These are phyloP conservation scores for Xeromyces bisporus DNA, from an alignment of 495 filamentous ascomycete species.

Conservation along the genomic window DNA sequence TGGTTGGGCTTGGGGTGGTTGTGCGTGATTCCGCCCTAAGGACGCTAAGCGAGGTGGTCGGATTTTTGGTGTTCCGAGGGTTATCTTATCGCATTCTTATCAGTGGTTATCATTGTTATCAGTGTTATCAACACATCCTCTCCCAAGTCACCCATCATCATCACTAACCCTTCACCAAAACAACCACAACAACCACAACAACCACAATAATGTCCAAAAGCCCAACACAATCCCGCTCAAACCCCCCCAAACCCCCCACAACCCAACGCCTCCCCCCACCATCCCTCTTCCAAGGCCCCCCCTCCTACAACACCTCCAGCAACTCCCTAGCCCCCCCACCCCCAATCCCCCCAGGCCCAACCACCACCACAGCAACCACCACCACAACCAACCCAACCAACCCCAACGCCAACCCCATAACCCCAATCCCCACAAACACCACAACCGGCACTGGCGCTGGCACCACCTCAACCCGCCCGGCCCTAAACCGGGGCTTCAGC, in stretches of 20 bases:
- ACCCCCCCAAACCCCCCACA: no score
- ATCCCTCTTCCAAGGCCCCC: slow-evolving; percentile 61
- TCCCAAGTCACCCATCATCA: no score
- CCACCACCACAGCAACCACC: slow-evolving; percentile 25
- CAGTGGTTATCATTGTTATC: no score
- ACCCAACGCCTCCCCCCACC: slow-evolving; percentile 58
- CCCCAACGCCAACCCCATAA: no score
- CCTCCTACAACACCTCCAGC: slow-evolving; percentile 62
- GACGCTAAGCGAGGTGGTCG: slow-evolving; percentile 23
- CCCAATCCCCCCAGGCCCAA: slow-evolving; percentile 17
- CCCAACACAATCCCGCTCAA: no score
- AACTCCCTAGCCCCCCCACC: slow-evolving; percentile 41
- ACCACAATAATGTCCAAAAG: no score
- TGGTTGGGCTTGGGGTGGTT: neutral
- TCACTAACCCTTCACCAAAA: no score
- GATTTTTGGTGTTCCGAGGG: no score
- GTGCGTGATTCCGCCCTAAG: slow-evolving; percentile 16
- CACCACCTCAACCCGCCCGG: slow-evolving; percentile 25
- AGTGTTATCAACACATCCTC: no score
- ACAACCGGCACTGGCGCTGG: slow-evolving; percentile 25
- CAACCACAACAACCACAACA: slow-evolving; percentile 10
- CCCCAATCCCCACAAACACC: no score
- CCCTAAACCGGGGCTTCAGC: slow-evolving; percentile 8
- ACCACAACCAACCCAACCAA: slow-evolving; percentile 24
- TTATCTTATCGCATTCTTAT: no score